These are phyloP conservation scores for Osmanthus fragrans DNA, from an alignment of 257 asterid genomes.

Conservation along the genomic window DNA sequence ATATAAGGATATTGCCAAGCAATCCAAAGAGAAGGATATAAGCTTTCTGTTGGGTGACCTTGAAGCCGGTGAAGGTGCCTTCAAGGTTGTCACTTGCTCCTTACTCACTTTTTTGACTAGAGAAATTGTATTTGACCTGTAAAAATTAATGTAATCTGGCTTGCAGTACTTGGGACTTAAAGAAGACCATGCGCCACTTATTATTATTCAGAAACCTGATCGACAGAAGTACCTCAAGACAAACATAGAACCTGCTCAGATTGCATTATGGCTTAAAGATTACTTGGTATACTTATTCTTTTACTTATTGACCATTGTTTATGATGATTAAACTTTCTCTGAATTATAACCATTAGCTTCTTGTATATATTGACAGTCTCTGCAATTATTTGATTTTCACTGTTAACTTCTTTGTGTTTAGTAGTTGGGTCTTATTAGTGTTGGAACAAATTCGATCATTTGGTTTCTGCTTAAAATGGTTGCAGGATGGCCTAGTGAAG, in stretches of 20 bases:
- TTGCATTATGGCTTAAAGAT: constrained; percentile 65
- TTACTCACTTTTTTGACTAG: not conserved
- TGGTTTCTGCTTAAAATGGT: constrained; percentile 14
- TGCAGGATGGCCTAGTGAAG: constrained; percentile 65
- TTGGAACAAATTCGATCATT: not conserved
- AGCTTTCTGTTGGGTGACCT: constrained; percentile 74
- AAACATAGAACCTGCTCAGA: constrained; percentile 54
- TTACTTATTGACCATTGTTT: not conserved
- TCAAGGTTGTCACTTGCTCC: constrained; percentile 46
- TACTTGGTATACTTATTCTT: constrained; percentile 47
- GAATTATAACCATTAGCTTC: not conserved
- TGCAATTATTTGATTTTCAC: constrained; percentile 1
- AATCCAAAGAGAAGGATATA: constrained; percentile 62
- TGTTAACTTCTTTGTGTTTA: not conserved
- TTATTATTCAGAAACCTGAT: constrained; percentile 48
- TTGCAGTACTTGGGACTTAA: constrained; percentile 76
- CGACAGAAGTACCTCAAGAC: constrained; percentile 59
- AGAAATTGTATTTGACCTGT: constrained; percentile 6
- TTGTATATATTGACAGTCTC: not conserved
- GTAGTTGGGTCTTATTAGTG: not conserved
- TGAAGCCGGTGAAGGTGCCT: constrained; percentile 55
- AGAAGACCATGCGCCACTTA: constrained; percentile 60
- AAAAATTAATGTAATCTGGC: constrained; percentile 17
- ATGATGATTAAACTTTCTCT: not conserved
- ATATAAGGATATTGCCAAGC: constrained; percentile 62